phyloP scores from a whole-genome alignment of 2,329 filamentous ascomycete genomes.

The Colletotrichum noveboracense region DNA sequence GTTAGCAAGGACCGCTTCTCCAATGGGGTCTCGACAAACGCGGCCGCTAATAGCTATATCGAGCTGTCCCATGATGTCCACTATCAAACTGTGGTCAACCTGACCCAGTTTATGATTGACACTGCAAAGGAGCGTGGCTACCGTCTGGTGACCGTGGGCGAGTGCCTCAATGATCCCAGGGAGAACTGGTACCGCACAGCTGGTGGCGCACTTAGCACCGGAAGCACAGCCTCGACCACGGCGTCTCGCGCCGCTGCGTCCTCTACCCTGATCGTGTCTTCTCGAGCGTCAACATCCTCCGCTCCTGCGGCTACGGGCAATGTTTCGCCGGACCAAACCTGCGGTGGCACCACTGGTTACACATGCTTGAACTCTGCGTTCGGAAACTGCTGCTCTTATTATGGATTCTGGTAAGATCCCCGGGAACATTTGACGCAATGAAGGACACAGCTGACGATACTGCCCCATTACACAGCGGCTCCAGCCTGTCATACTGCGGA shows the following conservation, averaged over 20 bases:
- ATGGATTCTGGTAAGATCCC: constrained; percentile 42
- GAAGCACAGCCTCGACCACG: not conserved
- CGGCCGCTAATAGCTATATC: constrained; percentile 42
- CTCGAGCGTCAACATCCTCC: not conserved
- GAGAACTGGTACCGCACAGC: constrained; percentile 56
- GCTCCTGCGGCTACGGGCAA: constrained; percentile 13
- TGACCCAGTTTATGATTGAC: constrained; percentile 46
- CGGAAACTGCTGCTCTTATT: constrained; percentile 45
- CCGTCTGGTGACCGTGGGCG: constrained; percentile 57
- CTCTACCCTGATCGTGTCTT: not conserved
- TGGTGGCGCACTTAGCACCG: constrained; percentile 17
- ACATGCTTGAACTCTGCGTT: constrained; percentile 39
- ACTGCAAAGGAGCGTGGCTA: constrained; percentile 46
- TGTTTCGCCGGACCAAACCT: constrained; percentile 39
- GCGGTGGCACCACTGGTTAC: constrained; percentile 38
- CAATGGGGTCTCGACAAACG: constrained; percentile 32
- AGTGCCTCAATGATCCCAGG: constrained; percentile 59
- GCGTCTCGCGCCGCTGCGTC: not conserved
- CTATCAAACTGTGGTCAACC: constrained; percentile 33
- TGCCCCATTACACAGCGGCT: constrained; percentile 29
- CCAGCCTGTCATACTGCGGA: constrained; percentile 36
- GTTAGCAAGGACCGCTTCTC: constrained; percentile 48
- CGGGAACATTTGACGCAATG: not conserved
- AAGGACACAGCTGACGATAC: constrained; percentile 6
- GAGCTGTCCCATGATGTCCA: constrained; percentile 50